Evolutionary conservation across 371 early-diverging fungal species (phyloP).

Genomic region (Syncephalastrum monosporum): DNA sequence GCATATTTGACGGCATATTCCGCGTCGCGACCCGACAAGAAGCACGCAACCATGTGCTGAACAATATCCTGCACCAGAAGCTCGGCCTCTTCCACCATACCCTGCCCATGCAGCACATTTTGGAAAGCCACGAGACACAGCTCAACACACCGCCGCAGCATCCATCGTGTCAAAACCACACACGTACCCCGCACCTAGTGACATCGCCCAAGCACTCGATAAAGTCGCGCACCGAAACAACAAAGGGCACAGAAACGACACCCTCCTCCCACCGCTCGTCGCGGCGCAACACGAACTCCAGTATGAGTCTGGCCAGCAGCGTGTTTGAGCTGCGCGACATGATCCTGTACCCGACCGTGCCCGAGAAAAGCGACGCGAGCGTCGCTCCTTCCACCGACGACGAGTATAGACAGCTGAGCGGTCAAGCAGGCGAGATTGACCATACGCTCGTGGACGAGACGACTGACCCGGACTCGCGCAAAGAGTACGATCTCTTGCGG

Average conservation of each 20-base stretch:
- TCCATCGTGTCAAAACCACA: conserved; percentile 1
- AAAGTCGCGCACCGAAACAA: conserved; percentile 4
- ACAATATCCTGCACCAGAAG: conserved; percentile 67
- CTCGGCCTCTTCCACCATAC: conserved; percentile 72
- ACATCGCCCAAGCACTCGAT: conserved; percentile 21
- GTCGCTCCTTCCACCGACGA: conserved; percentile 11
- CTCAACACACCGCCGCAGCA: conserved; percentile 6
- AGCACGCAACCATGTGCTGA: conserved; percentile 51
- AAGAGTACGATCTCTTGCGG: conserved; percentile 50
- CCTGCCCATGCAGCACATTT: conserved; percentile 19
- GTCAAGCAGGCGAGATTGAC: conserved; percentile 17
- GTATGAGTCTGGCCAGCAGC: neutral
- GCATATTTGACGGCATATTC: conserved; percentile 50
- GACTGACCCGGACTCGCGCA: conserved; percentile 1
- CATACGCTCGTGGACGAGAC: conserved; percentile 9
- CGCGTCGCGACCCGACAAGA: conserved; percentile 46
- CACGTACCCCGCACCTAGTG: conserved; percentile 20
- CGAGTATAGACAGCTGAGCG: conserved; percentile 9
- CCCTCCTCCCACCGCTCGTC: conserved; percentile 4
- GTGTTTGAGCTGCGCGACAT: conserved; percentile 9
- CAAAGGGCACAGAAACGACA: conserved; percentile 4
- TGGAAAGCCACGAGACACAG: conserved; percentile 18
- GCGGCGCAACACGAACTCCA: neutral
- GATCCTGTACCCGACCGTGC: conserved; percentile 9
- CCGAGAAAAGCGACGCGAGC: neutral